These are phyloP conservation scores for Phytophthora ohioensis DNA, from an alignment of 352 stramenopile genomes.

Conservation along the genomic window DNA sequence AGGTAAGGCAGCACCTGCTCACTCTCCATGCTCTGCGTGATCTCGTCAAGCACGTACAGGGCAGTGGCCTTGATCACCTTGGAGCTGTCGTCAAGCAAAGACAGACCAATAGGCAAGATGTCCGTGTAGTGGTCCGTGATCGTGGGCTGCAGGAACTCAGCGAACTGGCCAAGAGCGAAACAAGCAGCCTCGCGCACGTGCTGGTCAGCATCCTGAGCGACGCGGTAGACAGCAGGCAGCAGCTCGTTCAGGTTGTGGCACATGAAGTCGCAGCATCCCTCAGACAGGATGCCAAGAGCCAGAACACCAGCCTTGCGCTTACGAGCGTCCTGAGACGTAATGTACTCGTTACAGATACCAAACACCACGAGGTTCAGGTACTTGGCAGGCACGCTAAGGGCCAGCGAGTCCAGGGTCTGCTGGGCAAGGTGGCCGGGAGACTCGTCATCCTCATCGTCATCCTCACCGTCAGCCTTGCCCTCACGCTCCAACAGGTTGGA, in stretches of 20 bases:
- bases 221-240: conserved; percentile 92
- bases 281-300: conserved; percentile 96
- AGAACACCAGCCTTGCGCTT: conserved; percentile 97
- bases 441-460: conserved; percentile 86
- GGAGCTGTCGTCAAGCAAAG: conserved; percentile 94
- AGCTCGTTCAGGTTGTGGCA: conserved; percentile 94
- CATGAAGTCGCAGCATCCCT: conserved; percentile 96
- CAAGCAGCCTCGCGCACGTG: conserved; percentile 97
- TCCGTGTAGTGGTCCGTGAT: conserved; percentile 95
- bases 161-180: conserved; percentile 98
- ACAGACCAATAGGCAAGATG: conserved; percentile 97
- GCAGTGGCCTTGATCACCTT: conserved; percentile 96
- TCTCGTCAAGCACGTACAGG: conserved; percentile 99
- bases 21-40: conserved; percentile 98
- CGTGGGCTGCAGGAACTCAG: conserved; percentile 98
- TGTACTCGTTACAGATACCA: conserved; percentile 87
- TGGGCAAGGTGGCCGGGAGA: conserved; percentile 84
- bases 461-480: conserved; percentile 53
- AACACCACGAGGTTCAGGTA: conserved; percentile 86
- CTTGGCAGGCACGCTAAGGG: conserved; percentile 83
- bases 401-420: conserved; percentile 87
- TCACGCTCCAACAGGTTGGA: conserved; percentile 83
- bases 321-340: conserved; percentile 88
- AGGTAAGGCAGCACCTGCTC: conserved; percentile 95
- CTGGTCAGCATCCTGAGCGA: conserved; percentile 92